Base-by-base conservation (phyloP, 179 eudicot genomes). In the Camellia oleifera region DNA sequence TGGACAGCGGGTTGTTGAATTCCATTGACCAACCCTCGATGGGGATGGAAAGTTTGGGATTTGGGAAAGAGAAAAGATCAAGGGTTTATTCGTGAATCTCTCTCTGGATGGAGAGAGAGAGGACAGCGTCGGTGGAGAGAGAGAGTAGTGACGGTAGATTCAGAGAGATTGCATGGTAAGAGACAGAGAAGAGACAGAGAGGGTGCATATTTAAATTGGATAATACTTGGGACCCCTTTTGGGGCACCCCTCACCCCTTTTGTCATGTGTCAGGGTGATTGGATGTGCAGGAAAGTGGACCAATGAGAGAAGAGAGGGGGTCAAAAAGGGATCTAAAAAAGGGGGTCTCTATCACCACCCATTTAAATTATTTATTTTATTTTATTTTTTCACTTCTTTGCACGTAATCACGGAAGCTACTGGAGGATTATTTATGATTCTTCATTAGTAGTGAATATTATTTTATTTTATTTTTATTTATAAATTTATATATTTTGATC, bases 91-190 rank as follows among this genome's bases (percentile, higher is more conserved):
- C 9, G 44, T 58, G n/a, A 17, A 17, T 76, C 70, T 20, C 26
- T 12, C 13, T 69, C 26, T 12, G 58, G 3, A 2, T 12, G 58
- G 3, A 15, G 68, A 9, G 11, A 63, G 40, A 61, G 18, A 61
- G 65, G 15, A 5, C 42, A 5, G 58, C 57, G 79, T 62, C 70
- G 79, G 79, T 63, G 70, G 70, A 20, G 58, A 3, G 58, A 18
- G 70, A n/a, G 58, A 10, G 26, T 26, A 45, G 54, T 13, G 26
- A 7, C 20, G 10, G 74, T 18, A 48, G 32, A 17, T 46, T 48
- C 7, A 46, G 11, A 74, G 23, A 23, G 40, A 32, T 32, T 67
- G 15, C 48, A 67, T 61, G 48, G 71, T 12, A 13, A 6, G 78
- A 26, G 6, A 3, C 46, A 13, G 26, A 56, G 42, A 66, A 58